These are phyloP conservation scores for Peronospora tabacina DNA, from an alignment of 352 stramenopile genomes.

Conservation along the genomic window DNA sequence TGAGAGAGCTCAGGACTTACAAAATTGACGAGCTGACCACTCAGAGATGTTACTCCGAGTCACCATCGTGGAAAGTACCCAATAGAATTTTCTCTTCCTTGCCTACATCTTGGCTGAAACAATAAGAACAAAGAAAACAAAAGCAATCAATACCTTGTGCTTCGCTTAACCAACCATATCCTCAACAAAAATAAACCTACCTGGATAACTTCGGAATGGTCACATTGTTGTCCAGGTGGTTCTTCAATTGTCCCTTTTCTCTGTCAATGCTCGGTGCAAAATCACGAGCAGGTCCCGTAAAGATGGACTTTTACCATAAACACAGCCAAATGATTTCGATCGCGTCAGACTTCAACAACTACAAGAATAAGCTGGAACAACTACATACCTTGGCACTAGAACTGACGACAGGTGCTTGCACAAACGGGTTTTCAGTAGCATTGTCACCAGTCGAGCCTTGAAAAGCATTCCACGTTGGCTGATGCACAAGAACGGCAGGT, in stretches of 20 bases:
- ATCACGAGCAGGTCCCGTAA: constrained; percentile 25
- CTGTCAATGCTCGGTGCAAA: constrained; percentile 33
- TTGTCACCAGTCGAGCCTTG: constrained; percentile 37
- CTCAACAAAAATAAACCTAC: constrained; percentile 11
- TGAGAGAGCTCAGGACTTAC: neutral
- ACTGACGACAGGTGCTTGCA: constrained; percentile 37
- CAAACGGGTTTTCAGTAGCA: constrained; percentile 41
- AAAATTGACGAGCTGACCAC: neutral
- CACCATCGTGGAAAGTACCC: constrained; percentile 55
- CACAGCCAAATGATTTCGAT: neutral
- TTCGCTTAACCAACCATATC: neutral
- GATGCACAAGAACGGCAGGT: constrained; percentile 31
- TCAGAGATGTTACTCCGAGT: constrained; percentile 38
- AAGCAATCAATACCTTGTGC: neutral
- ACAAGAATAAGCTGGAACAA: constrained; percentile 5
- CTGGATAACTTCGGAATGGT: constrained; percentile 35
- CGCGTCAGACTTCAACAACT: neutral
- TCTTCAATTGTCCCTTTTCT: constrained; percentile 37
- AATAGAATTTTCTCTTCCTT: constrained; percentile 64
- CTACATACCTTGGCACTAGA: constrained; percentile 19
- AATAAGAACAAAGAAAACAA: constrained; percentile 2
- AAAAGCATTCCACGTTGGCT: constrained; percentile 47
- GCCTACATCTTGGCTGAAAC: constrained; percentile 34
- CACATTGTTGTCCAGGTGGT: constrained; percentile 34
- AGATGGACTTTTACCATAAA: constrained; percentile 24